These are phyloP conservation scores for Areca catechu DNA, from an alignment of 176 grass and related monocot species.

Conservation along the genomic window DNA sequence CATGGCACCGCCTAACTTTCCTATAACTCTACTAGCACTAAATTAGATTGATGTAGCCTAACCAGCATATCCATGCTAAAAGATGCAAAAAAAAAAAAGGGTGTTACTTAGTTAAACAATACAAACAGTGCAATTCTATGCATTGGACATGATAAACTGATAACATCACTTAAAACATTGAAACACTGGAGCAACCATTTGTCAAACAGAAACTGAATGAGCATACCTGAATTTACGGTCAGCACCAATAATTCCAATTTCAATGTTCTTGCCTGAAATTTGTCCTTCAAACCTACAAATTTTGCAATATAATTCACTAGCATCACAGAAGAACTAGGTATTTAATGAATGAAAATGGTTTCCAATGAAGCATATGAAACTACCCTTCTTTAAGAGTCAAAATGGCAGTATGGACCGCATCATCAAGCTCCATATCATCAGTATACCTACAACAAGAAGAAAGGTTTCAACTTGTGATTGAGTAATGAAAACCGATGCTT, in stretches of 20 bases:
- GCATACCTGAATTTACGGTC: slow-evolving; percentile 86
- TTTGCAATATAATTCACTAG: neutral
- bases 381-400: slow-evolving; percentile 99
- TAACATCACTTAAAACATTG: slow-evolving; percentile 5
- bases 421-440: slow-evolving; percentile 98
- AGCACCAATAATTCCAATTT: slow-evolving; percentile 82
- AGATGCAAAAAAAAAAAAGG: too few relatives aligned
- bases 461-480: neutral
- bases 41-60: too few relatives aligned
- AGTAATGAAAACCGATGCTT: neutral
- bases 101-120: too few relatives aligned
- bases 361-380: neutral
- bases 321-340: neutral
- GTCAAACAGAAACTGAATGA: slow-evolving; percentile 2
- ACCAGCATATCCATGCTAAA: too few relatives aligned
- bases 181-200: slow-evolving; percentile 1
- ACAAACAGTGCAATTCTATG: too few relatives aligned
- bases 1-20: too few relatives aligned
- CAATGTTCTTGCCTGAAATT: slow-evolving; percentile 93
- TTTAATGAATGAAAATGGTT: too few relatives aligned
- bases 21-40: too few relatives aligned
- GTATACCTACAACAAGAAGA: slow-evolving; percentile 50
- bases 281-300: slow-evolving; percentile 82
- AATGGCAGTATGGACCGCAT: slow-evolving; percentile 97
- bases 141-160: neutral